Evolutionary conservation across 2,329 filamentous ascomycete genomes (phyloP).

Genomic region (Zelopaecilomyces penicillatus): DNA sequence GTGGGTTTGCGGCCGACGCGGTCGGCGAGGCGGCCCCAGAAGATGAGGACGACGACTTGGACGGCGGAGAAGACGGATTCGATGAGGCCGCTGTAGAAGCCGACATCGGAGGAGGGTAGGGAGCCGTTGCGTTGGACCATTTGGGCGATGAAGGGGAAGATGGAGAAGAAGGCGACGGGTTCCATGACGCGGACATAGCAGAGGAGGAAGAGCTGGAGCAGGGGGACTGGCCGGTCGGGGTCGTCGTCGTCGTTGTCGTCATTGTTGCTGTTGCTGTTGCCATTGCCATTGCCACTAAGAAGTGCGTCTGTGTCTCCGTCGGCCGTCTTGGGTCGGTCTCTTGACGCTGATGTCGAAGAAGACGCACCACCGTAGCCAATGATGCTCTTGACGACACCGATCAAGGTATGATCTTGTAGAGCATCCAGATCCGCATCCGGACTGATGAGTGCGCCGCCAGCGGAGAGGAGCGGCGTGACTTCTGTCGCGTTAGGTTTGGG

Average conservation of each 20-base stretch:
- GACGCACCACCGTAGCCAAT: too few species aligned
- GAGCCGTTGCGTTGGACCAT: slow-evolving; percentile 63
- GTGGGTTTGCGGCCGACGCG: slow-evolving; percentile 64
- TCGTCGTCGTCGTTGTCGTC: not conserved
- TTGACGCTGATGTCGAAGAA: too few species aligned
- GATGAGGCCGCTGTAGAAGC: slow-evolving; percentile 73
- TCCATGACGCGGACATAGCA: slow-evolving; percentile 68
- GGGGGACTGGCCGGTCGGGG: slow-evolving; percentile 41
- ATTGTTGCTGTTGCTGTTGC: too few species aligned
- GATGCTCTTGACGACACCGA: too few species aligned
- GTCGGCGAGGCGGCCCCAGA: slow-evolving; percentile 58
- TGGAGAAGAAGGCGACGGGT: slow-evolving; percentile 74
- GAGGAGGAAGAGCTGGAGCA: slow-evolving; percentile 59
- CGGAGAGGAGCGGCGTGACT: slow-evolving; percentile 1
- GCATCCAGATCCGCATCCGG: too few species aligned
- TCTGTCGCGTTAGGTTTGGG: slow-evolving; percentile 5
- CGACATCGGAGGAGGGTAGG: slow-evolving; percentile 57
- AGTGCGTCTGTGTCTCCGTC: too few species aligned
- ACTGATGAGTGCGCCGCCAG: too few species aligned
- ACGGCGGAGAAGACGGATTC: slow-evolving; percentile 65
- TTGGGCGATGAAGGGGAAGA: slow-evolving; percentile 71
- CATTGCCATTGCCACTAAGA: too few species aligned
- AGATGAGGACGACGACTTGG: slow-evolving; percentile 70
- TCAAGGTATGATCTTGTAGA: too few species aligned
- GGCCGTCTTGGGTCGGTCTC: too few species aligned